Evolutionary conservation across 2,329 filamentous ascomycete genomes (phyloP), one percentile per base, ranked within the genome.

Genomic region (Botryosphaeria agaves): DNA sequence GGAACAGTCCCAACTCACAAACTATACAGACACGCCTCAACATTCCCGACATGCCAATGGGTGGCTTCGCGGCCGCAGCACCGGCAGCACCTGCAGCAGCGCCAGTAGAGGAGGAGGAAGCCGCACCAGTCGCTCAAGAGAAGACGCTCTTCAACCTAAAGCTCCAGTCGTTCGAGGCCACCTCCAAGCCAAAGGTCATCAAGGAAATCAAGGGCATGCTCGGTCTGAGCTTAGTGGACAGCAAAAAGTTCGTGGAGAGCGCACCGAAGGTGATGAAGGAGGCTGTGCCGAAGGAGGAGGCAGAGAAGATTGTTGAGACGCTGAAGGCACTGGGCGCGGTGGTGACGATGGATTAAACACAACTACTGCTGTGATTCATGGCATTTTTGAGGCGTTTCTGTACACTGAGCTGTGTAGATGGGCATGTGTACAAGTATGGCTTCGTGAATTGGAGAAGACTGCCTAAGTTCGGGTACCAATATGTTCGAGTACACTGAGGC

Each of bases 171-270:
- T 91, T 95, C 54, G 91, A 98, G 31, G 68, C 84, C 17, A 68
- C 61, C 30, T 64, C 87, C 41, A 99, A 99, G 69, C 84, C 91
- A 48, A 99, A 99, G 78, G 67, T 98, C 48, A 99, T 98, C 70
- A 99, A 99, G 72, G 89, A 99, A 66, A 71, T 99, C 64, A 99
- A 99, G 75, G 76, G 73, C 49, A 69, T 98, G 72, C 66, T 99
- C 36, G 89, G 89, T 26, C 62, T 98, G 52, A 91, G 81, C 55
- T 69, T 99, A 64, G 91, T 99, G 44, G 89, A 99, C 61, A 92
- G 82, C 63, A 99, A 99, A 78, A 99, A 99, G 68, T 99, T 99
- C 50, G 89, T 98, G 42, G 89, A 99, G 69, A 83, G 81, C 52
- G 85, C 81, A 44, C 89, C 89, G 40, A 99, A 99, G 77, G 64